These are phyloP conservation scores for Westerdykella ornata DNA, from an alignment of 2,329 filamentous ascomycete genomes.

Conservation along the genomic window DNA sequence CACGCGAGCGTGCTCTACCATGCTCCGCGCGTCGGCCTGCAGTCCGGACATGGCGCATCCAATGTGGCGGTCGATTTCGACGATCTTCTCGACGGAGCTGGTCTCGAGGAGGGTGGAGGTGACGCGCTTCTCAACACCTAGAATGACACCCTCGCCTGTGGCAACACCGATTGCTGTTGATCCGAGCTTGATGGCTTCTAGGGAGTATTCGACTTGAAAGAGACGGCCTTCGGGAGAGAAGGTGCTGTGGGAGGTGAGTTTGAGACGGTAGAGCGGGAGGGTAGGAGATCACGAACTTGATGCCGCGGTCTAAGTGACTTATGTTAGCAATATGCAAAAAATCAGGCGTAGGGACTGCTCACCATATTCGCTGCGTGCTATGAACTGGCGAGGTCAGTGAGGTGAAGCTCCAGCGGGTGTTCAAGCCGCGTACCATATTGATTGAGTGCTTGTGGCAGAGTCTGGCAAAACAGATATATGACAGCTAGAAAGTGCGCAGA, in stretches of 20 bases:
- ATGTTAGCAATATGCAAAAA: constrained; percentile 14
- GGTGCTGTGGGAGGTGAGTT: constrained; percentile 57
- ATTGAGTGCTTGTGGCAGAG: constrained; percentile 2
- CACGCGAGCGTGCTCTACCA: constrained; percentile 97
- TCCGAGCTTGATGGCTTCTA: constrained; percentile 99
- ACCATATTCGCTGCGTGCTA: constrained; percentile 99
- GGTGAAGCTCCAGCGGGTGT: constrained; percentile 24
- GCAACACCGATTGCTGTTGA: constrained; percentile 97
- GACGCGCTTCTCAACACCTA: constrained; percentile 98
- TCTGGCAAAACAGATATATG: too few species aligned
- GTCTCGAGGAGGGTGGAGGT: constrained; percentile 96
- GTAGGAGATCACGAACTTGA: constrained; percentile 63
- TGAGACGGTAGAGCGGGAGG: constrained; percentile 5
- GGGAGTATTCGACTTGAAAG: constrained; percentile 99
- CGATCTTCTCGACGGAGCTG: constrained; percentile 97
- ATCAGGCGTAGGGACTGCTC: constrained; percentile 39
- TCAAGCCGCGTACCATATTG: constrained; percentile 29
- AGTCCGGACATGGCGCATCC: constrained; percentile 98
- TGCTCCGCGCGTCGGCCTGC: constrained; percentile 93
- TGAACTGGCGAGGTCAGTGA: constrained; percentile 58
- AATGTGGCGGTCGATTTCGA: constrained; percentile 98
- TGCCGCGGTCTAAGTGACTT: constrained; percentile 74
- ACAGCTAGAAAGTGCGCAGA: not conserved
- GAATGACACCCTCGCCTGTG: constrained; percentile 88
- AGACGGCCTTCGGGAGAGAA: constrained; percentile 99